Evolutionary conservation across 129 eudicot genomes (phyloP), one percentile per base, ranked within the genome.

Genomic region (Tanacetum coccineum): DNA sequence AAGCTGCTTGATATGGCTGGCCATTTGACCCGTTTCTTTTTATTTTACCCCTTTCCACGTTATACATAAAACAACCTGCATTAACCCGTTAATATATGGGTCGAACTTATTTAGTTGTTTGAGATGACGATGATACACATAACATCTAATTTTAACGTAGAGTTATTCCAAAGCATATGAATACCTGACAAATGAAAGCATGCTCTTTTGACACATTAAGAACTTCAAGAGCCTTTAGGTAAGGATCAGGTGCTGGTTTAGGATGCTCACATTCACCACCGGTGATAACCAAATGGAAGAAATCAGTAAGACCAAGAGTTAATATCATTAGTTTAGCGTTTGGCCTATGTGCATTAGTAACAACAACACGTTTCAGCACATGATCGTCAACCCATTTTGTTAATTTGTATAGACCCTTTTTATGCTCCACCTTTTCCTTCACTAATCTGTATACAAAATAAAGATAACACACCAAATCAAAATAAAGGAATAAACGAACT

Each of bases 341-440:
- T 77, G 68, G 76, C 67, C 77, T 81, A 12, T 96, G 98, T 17
- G 98, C 96, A 76, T 91, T 91, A 0, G 98, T 91, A 48, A 91
- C 98, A 48, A 96, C n/a, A n/a, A n/a, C n/a, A n/a, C n/a, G n/a
- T n/a, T n/a, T n/a, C 98, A 70, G 91, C 98, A 19, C 98, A 76
- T 73, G 94, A 64, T 85, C 98, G 81, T 91, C 87, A 9, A 91
- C 55, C 96, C 98, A 91, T 73, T 88, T 91, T 48, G 32, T 84
- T 56, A 91, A 44, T 79, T 85, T 91, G 80, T 87, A 68, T 20
- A 91, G n/a, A n/a, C n/a, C n/a, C n/a, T n/a, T n/a, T n/a, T n/a
- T n/a, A n/a, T n/a, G n/a, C n/a, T n/a, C n/a, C n/a, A n/a, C n/a
- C 60, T 88, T 85, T 26, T 91, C 98, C 79, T 83, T 79, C 44